Base-by-base conservation (phyloP, 495 filamentous ascomycete genomes). In the Annulohypoxylon maeteangense region DNA sequence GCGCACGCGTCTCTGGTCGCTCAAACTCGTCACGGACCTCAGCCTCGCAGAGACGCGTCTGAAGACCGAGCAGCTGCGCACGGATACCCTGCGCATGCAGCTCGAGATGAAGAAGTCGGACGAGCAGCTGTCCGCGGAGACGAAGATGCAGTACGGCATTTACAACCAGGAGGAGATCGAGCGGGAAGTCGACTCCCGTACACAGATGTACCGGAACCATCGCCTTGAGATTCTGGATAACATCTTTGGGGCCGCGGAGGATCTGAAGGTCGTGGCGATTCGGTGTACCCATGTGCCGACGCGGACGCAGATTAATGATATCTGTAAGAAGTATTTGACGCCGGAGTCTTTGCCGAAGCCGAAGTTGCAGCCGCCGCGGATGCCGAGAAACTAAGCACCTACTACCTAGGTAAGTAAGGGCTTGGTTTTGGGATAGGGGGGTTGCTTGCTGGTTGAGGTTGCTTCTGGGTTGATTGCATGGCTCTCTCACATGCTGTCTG, bases 121-220 rank as follows among this genome's bases (percentile, higher is more conserved):
- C 23, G 29, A 34, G 7, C 6, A 38, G 4, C 0, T 45, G 5
- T 11, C 34, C 7, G 22, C 8, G 32, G 67, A 70, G 54, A 3
- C 10, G 2, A 29, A 22, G 1, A 65, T 47, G 67, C 2, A 18
- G 2, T 65, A 60, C 45, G 32, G 18, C 3, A 27, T 60, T 0
- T 54, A 60, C 38, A 11, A 65, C 0, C 16, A 59, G 3, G 36
- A 25, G 4, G 61, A 70, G 61, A 4, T 70, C 7, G 22, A 47
- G 1, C 47, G 12, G 4, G 5, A 45, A 12, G 61, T 65, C 5
- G 47, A 48, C 4, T 34, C 11, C 12, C n/a, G 55, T 10, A 65
- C 61, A 0, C 60, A 65, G 61, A 32, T 29, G 31, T 70, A 29
- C 61, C 44, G 61, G 0, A 1, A 4, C 14, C 67, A 70, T 0